Evolutionary conservation across 345 rosid genomes (phyloP), one percentile per base, ranked within the genome.

Genomic region (Pistacia integerrima): DNA sequence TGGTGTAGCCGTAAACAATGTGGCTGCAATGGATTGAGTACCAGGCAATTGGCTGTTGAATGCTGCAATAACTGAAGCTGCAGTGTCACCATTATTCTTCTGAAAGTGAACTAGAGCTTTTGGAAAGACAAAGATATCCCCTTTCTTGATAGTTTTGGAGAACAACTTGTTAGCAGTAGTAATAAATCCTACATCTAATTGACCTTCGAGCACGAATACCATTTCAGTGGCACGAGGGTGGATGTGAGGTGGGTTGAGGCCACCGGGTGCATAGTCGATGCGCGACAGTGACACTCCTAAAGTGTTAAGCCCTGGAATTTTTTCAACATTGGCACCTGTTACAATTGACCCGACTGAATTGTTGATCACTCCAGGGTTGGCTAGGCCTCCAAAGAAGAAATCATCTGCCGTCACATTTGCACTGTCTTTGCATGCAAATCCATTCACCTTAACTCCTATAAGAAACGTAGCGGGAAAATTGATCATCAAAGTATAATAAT

Each of bases 161-260:
- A 85, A 76, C 71, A 86, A 74, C 71, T 85, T 90, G 78, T 90
- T 87, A n/a, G 79, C 76, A 2, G 91, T 89, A 1, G 92, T 89
- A 84, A 90, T 87, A 71, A 90, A 90, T 6, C 90, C 94, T 3
- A 89, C 94, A 25, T 86, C 87, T 22, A 90, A 75, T 67, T 86
- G 87, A 28, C 94, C 94, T n/a, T 87, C 85, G 4, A 89, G 82
- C 61, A 89, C 87, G 72, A 76, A 90, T 28, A 86, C 77, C n/a
- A 91, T 75, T 69, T 91, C 93, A 0, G 93, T 91, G 73, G 90
- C 94, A 1, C 93, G 89, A 33, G 93, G 93, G 79, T 90, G 93
- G 33, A 90, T 89, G 82, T 89, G 92, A 1, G 91, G 94, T 1
- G 90, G 92, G 84, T 88, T 88, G 33, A 87, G 74, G 64, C 94